Evolutionary conservation across 371 early-diverging fungal species (phyloP).

Genomic region (Mucor ambiguus): DNA sequence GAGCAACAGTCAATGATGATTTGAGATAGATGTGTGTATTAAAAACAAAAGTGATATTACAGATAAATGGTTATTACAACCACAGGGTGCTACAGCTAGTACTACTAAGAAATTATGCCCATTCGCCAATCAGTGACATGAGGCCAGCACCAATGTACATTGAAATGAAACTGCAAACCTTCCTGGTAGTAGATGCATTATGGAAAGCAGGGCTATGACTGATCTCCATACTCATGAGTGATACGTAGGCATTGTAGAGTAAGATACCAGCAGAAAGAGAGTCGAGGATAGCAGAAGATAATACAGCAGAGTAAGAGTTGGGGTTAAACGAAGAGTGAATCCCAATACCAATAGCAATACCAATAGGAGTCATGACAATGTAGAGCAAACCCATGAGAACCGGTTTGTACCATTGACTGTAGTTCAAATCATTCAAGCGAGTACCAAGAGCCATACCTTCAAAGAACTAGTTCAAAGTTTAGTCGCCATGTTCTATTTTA

Average conservation of each 20-base stretch:
- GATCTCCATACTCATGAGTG: conserved; percentile 46
- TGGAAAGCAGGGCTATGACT: conserved; percentile 31
- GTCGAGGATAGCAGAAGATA: conserved; percentile 55
- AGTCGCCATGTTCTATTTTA: neutral
- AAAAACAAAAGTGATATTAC: neutral
- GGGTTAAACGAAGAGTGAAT: conserved; percentile 49
- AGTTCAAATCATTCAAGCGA: conserved; percentile 50
- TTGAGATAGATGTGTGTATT: neutral
- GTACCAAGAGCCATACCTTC: conserved; percentile 62
- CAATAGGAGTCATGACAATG: conserved; percentile 62
- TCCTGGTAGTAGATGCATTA: conserved; percentile 16
- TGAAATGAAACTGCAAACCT: conserved; percentile 25
- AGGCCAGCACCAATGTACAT: conserved; percentile 62
- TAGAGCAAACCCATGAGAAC: conserved; percentile 50
- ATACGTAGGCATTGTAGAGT: conserved; percentile 52
- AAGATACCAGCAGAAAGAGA: conserved; percentile 58
- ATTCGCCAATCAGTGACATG: conserved; percentile 74
- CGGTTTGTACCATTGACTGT: conserved; percentile 30
- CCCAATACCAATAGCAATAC: conserved; percentile 63
- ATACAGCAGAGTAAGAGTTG: conserved; percentile 38
- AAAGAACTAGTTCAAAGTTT: conserved; percentile 51
- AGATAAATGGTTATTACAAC: neutral
- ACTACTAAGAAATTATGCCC: conserved; percentile 51
- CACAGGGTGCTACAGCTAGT: neutral
- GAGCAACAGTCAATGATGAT: neutral